Conservation (phyloP, 2,329 filamentous ascomycete species). For the Reticulascus tulasneorum region DNA sequence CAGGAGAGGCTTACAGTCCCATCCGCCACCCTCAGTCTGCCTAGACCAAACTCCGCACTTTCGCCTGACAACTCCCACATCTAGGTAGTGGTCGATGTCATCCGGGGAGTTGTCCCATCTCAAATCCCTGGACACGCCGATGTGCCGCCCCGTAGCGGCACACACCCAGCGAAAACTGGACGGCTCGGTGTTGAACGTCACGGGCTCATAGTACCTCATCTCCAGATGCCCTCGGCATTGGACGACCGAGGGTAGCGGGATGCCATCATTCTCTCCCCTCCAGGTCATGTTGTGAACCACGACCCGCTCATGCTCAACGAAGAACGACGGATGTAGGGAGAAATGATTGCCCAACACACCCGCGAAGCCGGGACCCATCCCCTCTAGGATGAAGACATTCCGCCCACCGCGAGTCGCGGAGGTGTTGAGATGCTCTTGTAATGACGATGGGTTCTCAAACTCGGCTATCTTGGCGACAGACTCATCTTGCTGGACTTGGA, state of each 20-base stretch:
- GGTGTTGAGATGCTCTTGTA: slow-evolving; percentile 3
- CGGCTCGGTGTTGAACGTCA: slow-evolving; percentile 15
- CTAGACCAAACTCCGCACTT: slow-evolving; percentile 20
- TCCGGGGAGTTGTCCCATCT: slow-evolving; percentile 7
- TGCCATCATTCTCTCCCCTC: slow-evolving; percentile 18
- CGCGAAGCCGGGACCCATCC: slow-evolving; percentile 16
- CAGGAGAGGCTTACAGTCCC: slow-evolving; percentile 15
- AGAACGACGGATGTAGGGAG: slow-evolving; percentile 18
- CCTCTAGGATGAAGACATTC: slow-evolving; percentile 19
- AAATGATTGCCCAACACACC: slow-evolving; percentile 16
- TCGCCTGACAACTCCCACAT: slow-evolving; percentile 17
- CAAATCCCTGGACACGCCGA: slow-evolving; percentile 16
- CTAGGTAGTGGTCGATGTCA: slow-evolving; percentile 13
- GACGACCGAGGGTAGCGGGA: slow-evolving; percentile 17
- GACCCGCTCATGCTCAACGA: slow-evolving; percentile 21
- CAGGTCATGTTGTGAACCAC: slow-evolving; percentile 17
- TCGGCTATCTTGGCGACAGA: slow-evolving; percentile 7
- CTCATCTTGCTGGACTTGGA: slow-evolving; percentile 8
- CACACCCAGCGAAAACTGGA: slow-evolving; percentile 18
- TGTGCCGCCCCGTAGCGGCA: slow-evolving; percentile 18
- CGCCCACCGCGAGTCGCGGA: slow-evolving; percentile 2
- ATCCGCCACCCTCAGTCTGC: slow-evolving; percentile 10
- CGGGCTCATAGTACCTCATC: slow-evolving; percentile 19
- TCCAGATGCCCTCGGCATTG: slow-evolving; percentile 11
- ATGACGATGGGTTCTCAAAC: slow-evolving; percentile 5